These are phyloP conservation scores for Cladosporium colombiae DNA, from an alignment of 2,329 filamentous ascomycete genomes.

Conservation along the genomic window DNA sequence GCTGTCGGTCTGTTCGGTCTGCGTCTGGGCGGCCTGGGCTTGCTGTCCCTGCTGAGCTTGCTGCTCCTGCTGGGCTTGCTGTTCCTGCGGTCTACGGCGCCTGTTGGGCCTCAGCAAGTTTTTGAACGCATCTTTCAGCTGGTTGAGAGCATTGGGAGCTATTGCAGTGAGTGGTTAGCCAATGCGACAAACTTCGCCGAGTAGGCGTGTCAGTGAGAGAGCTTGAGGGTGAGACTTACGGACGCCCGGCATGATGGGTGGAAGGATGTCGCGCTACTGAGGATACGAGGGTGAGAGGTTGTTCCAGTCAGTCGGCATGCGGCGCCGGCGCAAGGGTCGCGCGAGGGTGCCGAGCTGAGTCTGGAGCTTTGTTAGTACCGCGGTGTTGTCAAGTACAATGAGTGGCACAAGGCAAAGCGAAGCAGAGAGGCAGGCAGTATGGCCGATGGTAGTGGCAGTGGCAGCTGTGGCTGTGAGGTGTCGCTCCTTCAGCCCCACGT, in stretches of 20 bases:
- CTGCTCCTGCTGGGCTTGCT: conserved; percentile 21
- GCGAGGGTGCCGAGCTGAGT: not conserved
- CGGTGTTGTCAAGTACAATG: not conserved
- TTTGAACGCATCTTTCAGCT: conserved; percentile 33
- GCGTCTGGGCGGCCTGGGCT: conserved; percentile 18
- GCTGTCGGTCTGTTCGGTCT: conserved; percentile 3
- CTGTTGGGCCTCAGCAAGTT: conserved; percentile 32
- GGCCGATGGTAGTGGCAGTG: not conserved
- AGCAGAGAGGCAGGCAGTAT: not conserved
- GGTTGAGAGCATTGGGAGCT: conserved; percentile 30
- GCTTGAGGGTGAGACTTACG: conserved; percentile 20
- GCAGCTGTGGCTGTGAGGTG: not conserved
- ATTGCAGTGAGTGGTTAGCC: conserved; percentile 19
- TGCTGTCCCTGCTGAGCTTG: conserved; percentile 6
- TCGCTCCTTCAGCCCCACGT: not conserved
- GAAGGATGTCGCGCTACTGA: conserved; percentile 1
- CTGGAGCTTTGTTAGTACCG: not conserved
- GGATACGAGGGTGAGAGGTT: not conserved
- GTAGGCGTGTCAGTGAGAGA: not conserved
- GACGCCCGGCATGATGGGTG: conserved; percentile 23
- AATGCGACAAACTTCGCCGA: not conserved
- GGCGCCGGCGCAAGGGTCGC: conserved; percentile 1
- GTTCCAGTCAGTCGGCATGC: not conserved
- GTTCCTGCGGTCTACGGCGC: conserved; percentile 17
- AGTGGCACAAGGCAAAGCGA: not conserved